A percentile compares a stretch with the other conserved stretches of the same genome.
phyloP scores from a whole-genome alignment of 1,139 yeast species.

The Tardiomyces depauwii region DNA sequence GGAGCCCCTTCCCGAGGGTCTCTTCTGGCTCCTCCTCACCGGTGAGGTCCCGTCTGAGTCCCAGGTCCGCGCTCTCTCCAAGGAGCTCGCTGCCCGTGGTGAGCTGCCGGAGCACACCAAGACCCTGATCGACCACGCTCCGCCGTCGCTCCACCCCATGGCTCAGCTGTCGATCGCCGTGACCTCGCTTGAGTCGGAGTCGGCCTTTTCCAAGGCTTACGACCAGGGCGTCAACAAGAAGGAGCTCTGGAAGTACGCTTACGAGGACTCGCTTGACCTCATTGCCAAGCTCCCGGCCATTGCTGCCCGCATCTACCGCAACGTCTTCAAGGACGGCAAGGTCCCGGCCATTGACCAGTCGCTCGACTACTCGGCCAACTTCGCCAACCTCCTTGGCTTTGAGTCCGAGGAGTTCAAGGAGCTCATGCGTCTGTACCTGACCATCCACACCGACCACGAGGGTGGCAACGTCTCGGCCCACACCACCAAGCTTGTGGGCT shows the following conservation, averaged over 20 bases:
- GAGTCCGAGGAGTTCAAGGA: slow-evolving; percentile 72
- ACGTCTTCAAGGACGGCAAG: slow-evolving; percentile 67
- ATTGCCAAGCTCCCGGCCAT: slow-evolving; percentile 57
- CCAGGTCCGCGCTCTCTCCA: slow-evolving; percentile 42
- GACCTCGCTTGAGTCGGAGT: slow-evolving; percentile 53
- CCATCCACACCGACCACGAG: slow-evolving; percentile 97
- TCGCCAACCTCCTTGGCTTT: slow-evolving; percentile 77
- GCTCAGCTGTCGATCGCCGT: slow-evolving; percentile 61
- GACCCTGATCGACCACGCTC: slow-evolving; percentile 43
- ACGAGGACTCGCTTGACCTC: slow-evolving; percentile 53
- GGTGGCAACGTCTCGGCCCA: slow-evolving; percentile 99
- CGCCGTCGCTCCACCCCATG: slow-evolving; percentile 54
- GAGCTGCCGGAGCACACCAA: slow-evolving; percentile 45
- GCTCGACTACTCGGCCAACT: slow-evolving; percentile 90
- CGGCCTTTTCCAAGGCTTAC: slow-evolving; percentile 52
- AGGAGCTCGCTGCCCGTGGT: slow-evolving; percentile 48
- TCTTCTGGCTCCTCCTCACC: slow-evolving; percentile 52
- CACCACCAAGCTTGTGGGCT: slow-evolving; percentile 95
- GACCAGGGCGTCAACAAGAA: slow-evolving; percentile 55
- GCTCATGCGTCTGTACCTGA: slow-evolving; percentile 88
- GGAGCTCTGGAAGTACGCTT: slow-evolving; percentile 59
- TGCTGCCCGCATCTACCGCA: slow-evolving; percentile 57
- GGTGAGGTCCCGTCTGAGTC: slow-evolving; percentile 50
- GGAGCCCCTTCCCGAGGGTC: slow-evolving; percentile 51
- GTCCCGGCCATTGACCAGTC: slow-evolving; percentile 54